Evolutionary conservation across 2,329 filamentous ascomycete species (phyloP), one percentile per base, ranked within the genome.

Genomic region (Arachnomyces sp.): DNA sequence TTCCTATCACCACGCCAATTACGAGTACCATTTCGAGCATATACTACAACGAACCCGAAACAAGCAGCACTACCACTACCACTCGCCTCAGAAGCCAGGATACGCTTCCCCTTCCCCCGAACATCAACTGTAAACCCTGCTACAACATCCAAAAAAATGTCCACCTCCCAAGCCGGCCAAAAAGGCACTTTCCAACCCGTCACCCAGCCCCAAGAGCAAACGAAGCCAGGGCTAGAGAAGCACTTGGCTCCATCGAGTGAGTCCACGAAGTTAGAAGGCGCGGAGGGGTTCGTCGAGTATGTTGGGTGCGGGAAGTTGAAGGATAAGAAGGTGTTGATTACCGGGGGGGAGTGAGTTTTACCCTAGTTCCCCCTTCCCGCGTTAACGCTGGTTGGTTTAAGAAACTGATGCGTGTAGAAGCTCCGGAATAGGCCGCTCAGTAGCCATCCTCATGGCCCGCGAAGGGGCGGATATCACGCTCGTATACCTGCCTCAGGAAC

Each of bases 381-480:
- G n/a, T n/a, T n/a, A n/a, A n/a, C n/a, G n/a, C n/a, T n/a, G n/a
- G n/a, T n/a, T n/a, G n/a, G n/a, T n/a, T n/a, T n/a, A n/a, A n/a
- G n/a, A n/a, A 20, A 17, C 34, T 36, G 2, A 13, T 32, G 25
- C 31, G 6, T 28, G 9, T 0, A 9, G 1, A 31, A 73, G 70
- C 44, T 74, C 71, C 1, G 72, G 71, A 3, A 78, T 77, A 34
- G 73, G 74, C 13, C 67, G 73, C 7, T 62, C 72, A 1, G 65
- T 75, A 1, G 74, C 73, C 0, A 63, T 77, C 1, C 57, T 78
- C 2, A 75, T 76, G 57, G 75, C 76, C 0, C 65, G 72, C 7
- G 75, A 79, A 51, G 75, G 76, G 2, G 72, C 75, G 11, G 69
- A 77, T 46, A 61, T 76, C 34, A 71, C 65, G 16, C 76, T 78